Evolutionary conservation across 208 protist species (phyloP).

Genomic region (Acanthamoeba healyi): DNA sequence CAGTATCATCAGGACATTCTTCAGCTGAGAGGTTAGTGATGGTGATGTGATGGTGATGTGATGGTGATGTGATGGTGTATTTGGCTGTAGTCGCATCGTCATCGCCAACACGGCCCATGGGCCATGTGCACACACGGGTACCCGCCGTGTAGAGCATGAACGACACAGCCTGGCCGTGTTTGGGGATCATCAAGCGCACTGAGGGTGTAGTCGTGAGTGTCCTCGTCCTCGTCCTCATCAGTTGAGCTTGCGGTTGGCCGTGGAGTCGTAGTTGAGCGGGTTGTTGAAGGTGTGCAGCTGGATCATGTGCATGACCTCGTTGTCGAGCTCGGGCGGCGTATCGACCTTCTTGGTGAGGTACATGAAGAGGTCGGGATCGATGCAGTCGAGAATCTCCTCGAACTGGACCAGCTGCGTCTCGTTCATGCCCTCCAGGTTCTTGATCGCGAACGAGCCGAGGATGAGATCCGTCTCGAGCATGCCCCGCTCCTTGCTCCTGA

Average conservation of each 20-base stretch:
- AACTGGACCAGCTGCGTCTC: slow-evolving; percentile 76
- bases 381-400: slow-evolving; percentile 76
- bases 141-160: no score
- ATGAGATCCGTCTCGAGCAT: slow-evolving; percentile 85
- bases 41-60: no score
- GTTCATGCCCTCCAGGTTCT: slow-evolving; percentile 63
- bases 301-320: slow-evolving; percentile 76
- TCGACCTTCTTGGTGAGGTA: slow-evolving; percentile 76
- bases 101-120: no score
- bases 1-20: no score
- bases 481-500: slow-evolving; percentile 80
- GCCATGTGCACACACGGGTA: no score
- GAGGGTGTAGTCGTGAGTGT: background rate
- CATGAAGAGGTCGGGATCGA: slow-evolving; percentile 81
- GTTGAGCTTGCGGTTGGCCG: slow-evolving; percentile 8
- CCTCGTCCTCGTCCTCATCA: background rate
- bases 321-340: slow-evolving; percentile 67
- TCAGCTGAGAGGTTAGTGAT: no score
- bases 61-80: no score
- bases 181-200: no score
- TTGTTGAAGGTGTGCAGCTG: slow-evolving; percentile 79
- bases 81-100: no score
- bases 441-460: slow-evolving; percentile 79
- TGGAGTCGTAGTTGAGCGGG: slow-evolving; percentile 75
- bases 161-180: no score